phyloP scores from a whole-genome alignment of 805 yeast genomes.

The Metschnikowia matae region DNA sequence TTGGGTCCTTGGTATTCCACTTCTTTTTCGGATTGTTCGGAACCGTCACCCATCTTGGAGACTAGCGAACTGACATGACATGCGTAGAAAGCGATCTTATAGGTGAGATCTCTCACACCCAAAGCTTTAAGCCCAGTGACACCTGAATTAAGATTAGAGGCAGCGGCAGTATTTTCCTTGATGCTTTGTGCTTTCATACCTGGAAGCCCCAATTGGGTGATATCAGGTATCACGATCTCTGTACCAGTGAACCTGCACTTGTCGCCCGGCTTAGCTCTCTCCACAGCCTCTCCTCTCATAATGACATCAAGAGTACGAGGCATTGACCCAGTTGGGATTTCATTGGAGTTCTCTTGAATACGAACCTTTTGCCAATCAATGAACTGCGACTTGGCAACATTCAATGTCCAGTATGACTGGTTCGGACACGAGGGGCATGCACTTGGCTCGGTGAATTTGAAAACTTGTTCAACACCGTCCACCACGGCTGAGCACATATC shows the following conservation, averaged over 20 bases:
- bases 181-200: conserved; percentile 87
- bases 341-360: conserved; percentile 93
- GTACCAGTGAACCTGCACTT: conserved; percentile 91
- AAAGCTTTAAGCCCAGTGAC: conserved; percentile 82
- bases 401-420: conserved; percentile 79
- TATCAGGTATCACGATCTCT: conserved; percentile 91
- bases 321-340: conserved; percentile 98
- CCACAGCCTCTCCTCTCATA: conserved; percentile 90
- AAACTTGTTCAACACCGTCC: conserved; percentile 87
- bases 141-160: conserved; percentile 77
- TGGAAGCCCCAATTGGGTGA: conserved; percentile 88
- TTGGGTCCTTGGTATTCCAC: conserved; percentile 46
- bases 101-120: conserved; percentile 94
- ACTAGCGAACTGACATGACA: conserved; percentile 76
- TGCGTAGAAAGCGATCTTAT: conserved; percentile 86
- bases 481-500: conserved; percentile 81
- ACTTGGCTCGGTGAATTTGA: conserved; percentile 92
- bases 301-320: conserved; percentile 94
- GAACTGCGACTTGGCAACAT: conserved; percentile 79
- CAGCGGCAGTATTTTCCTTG: conserved; percentile 56
- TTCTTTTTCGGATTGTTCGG: conserved; percentile 21
- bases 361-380: conserved; percentile 96
- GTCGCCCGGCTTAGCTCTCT: conserved; percentile 96
- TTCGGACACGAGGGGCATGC: conserved; percentile 88
- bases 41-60: conserved; percentile 23